phyloP scores from a whole-genome alignment of 495 filamentous ascomycete species.

The Hypomontagnella monticulosa region DNA sequence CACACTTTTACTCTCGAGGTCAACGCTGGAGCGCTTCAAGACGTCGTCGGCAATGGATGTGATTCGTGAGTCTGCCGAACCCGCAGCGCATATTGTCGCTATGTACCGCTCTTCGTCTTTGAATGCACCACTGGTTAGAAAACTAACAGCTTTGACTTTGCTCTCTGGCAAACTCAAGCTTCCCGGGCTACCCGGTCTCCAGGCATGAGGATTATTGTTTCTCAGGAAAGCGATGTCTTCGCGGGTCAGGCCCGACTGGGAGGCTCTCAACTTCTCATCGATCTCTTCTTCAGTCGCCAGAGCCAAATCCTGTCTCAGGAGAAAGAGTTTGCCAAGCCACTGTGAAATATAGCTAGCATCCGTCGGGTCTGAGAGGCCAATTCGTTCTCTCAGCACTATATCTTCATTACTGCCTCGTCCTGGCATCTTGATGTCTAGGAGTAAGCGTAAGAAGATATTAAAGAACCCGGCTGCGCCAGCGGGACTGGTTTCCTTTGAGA shows the following conservation, averaged over 20 bases:
- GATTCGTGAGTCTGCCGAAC: constrained; percentile 82
- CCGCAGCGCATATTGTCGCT: constrained; percentile 82
- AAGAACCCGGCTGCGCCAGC: constrained; percentile 78
- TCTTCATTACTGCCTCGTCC: constrained; percentile 82
- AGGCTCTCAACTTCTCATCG: constrained; percentile 46
- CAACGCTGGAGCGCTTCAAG: constrained; percentile 75
- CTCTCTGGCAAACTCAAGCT: constrained; percentile 73
- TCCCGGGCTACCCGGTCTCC: constrained; percentile 66
- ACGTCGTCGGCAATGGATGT: constrained; percentile 84
- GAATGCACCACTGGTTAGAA: constrained; percentile 87
- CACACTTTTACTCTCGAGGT: constrained; percentile 74
- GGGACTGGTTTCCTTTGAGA: constrained; percentile 71
- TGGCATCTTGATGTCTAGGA: constrained; percentile 77
- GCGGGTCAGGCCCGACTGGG: constrained; percentile 73
- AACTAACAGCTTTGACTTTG: constrained; percentile 73
- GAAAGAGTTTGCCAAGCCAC: constrained; percentile 82
- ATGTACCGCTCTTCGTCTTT: constrained; percentile 79
- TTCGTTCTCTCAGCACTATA: constrained; percentile 65
- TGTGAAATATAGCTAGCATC: constrained; percentile 79
- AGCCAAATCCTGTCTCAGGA: constrained; percentile 63
- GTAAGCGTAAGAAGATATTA: constrained; percentile 80
- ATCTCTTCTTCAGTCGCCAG: constrained; percentile 47
- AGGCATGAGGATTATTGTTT: constrained; percentile 72
- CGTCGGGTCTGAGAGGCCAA: constrained; percentile 68
- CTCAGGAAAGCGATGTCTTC: constrained; percentile 80